phyloP scores from a whole-genome alignment of 2,329 filamentous ascomycete genomes.

The Sarocladiaceae sp. region DNA sequence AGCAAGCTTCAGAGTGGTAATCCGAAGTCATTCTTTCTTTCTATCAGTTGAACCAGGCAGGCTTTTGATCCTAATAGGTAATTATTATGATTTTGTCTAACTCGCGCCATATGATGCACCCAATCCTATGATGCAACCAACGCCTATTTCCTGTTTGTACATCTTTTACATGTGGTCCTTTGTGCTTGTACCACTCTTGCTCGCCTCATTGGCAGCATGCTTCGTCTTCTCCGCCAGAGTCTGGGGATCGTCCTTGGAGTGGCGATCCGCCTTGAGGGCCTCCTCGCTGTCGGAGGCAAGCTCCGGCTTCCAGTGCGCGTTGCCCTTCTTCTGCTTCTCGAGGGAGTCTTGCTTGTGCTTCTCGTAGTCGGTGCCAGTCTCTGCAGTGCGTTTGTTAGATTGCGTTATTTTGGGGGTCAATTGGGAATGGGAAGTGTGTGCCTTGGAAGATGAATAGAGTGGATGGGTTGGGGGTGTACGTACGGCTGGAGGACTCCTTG shows the following conservation, averaged over 20 bases:
- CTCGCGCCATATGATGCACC: not conserved
- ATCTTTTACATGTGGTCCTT: constrained; percentile 34
- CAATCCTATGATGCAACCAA: too few relatives aligned
- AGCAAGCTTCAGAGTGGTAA: too few relatives aligned
- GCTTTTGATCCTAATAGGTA: not conserved
- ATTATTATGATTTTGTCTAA: not conserved
- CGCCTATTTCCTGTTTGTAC: too few relatives aligned
- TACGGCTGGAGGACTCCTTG: constrained; percentile 34
- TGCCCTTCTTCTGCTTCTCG: constrained; percentile 64
- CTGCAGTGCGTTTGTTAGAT: constrained; percentile 14
- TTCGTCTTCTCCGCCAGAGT: constrained; percentile 58
- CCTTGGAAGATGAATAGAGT: too few relatives aligned
- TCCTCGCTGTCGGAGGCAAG: constrained; percentile 78
- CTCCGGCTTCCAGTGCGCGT: constrained; percentile 72
- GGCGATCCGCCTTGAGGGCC: constrained; percentile 64
- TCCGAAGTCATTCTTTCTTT: too few relatives aligned
- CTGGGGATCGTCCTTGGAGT: constrained; percentile 34
- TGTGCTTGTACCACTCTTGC: constrained; percentile 45
- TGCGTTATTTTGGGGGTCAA: not conserved
- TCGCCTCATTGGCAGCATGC: constrained; percentile 40
- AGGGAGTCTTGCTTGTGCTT: constrained; percentile 59
- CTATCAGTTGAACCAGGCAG: too few relatives aligned
- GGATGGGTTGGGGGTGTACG: constrained; percentile 12
- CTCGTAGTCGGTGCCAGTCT: constrained; percentile 40
- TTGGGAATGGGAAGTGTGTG: not conserved